Conservation (phyloP, 2,329 filamentous ascomycete genomes). For the Colletotrichum camelliae region DNA sequence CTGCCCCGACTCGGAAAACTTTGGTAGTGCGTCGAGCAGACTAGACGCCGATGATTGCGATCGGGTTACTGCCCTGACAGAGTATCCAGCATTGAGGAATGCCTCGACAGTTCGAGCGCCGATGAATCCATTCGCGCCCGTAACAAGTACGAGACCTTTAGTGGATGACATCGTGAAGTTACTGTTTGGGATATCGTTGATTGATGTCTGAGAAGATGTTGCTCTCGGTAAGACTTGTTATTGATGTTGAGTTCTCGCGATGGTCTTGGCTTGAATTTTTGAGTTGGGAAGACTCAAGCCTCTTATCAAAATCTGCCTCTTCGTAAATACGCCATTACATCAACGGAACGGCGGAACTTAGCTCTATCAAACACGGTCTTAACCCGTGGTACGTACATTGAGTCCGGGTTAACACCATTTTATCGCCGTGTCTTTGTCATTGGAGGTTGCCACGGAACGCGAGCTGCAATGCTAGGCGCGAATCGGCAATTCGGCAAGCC, state of each 20-base stretch:
- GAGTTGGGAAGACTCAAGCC: neutral
- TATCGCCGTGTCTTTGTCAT: neutral
- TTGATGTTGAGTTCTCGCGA: neutral
- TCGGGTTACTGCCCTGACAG: conserved; percentile 42
- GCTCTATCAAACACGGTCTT: neutral
- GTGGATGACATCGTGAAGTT: neutral
- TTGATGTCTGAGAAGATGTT: neutral
- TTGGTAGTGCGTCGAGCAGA: conserved; percentile 24
- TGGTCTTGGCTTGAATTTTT: neutral
- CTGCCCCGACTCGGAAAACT: conserved; percentile 20
- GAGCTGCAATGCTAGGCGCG: neutral
- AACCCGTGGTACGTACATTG: neutral
- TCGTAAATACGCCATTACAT: neutral
- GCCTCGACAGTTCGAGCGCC: conserved; percentile 38
- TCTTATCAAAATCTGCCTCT: neutral
- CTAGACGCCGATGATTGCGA: conserved; percentile 26
- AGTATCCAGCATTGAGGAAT: conserved; percentile 41
- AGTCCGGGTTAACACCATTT: neutral
- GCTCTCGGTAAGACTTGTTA: no score
- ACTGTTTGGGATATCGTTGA: neutral
- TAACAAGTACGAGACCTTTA: conserved; percentile 33
- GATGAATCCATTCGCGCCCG: conserved; percentile 46
- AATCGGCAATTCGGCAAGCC: neutral
- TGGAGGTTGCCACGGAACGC: neutral
- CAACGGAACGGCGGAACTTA: neutral